These are phyloP conservation scores for Moricandia arvensis DNA, from an alignment of 345 rosid genomes.

Conservation along the genomic window DNA sequence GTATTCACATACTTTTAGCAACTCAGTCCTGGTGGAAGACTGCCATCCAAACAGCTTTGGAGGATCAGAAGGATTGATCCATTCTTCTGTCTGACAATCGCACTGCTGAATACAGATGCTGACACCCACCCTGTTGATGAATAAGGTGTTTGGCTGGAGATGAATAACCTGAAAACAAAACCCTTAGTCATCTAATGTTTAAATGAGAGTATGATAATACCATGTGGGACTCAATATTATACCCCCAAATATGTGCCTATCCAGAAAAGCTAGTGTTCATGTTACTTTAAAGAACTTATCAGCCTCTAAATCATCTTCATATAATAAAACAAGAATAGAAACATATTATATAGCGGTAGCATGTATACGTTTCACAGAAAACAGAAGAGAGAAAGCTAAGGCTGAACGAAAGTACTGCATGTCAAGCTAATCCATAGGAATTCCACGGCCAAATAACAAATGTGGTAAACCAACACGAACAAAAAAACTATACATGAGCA, in stretches of 20 bases:
- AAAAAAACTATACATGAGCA: conserved; percentile 10
- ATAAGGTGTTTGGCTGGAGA: conserved; percentile 83
- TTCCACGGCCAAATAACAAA: conserved; percentile 8
- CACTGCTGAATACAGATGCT: conserved; percentile 86
- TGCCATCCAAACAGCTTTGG: conserved; percentile 83
- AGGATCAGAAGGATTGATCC: conserved; percentile 87
- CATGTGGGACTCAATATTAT: background rate
- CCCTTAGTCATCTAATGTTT: background rate
- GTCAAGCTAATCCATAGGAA: background rate
- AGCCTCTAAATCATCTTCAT: conserved; percentile 17
- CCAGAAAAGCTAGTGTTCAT: background rate
- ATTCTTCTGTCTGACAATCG: conserved; percentile 65
- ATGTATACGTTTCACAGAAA: conserved; percentile 9
- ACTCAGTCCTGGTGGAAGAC: conserved; percentile 61
- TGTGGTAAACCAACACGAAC: conserved; percentile 14
- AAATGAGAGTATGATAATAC: conserved; percentile 15
- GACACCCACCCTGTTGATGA: conserved; percentile 75
- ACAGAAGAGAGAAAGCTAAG: background rate
- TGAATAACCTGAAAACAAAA: conserved; percentile 69
- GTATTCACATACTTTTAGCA: conserved; percentile 61
- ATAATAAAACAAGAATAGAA: background rate
- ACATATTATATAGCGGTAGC: conserved; percentile 10
- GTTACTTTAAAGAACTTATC: conserved; percentile 7
- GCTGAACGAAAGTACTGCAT: conserved; percentile 8
- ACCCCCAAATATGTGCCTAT: background rate